phyloP scores from a whole-genome alignment of 1,284 basidiomycete genomes.

The Hemileia vastatrix region DNA sequence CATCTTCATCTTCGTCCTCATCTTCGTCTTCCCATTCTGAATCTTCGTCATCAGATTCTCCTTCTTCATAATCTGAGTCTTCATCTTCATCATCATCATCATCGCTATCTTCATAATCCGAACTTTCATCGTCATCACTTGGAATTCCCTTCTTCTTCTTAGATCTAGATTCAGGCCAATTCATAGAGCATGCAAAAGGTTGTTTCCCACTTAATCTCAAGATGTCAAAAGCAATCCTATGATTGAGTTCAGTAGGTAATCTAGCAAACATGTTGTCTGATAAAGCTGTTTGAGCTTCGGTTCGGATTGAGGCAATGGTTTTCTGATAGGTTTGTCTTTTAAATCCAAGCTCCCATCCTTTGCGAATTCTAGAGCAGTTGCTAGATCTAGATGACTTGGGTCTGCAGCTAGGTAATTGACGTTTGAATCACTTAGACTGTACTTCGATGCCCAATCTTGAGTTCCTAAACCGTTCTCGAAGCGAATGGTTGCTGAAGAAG shows the following conservation, averaged over 20 bases:
- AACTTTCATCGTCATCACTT: not conserved
- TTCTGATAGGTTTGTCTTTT: not conserved
- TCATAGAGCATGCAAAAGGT: not conserved
- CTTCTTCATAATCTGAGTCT: not conserved
- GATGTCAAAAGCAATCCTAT: not conserved
- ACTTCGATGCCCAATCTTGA: not conserved
- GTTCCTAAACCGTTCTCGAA: not conserved
- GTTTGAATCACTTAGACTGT: not conserved
- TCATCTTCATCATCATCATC: not conserved
- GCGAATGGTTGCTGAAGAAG: not conserved
- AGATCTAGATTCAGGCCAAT: not conserved
- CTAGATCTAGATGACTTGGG: not conserved
- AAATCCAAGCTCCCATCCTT: not conserved
- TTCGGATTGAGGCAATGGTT: not conserved
- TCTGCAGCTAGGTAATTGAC: not conserved
- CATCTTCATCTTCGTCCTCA: too few species aligned
- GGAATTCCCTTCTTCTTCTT: not conserved
- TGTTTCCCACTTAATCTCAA: not conserved
- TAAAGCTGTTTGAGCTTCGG: not conserved
- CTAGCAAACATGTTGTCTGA: not conserved
- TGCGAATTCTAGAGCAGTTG: not conserved
- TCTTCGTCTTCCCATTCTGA: not conserved
- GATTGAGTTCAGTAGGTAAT: not conserved
- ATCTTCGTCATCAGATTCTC: not conserved
- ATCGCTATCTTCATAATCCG: not conserved